phyloP scores from a whole-genome alignment of 139 green algal species.

The Tetradesmus obliquus region DNA sequence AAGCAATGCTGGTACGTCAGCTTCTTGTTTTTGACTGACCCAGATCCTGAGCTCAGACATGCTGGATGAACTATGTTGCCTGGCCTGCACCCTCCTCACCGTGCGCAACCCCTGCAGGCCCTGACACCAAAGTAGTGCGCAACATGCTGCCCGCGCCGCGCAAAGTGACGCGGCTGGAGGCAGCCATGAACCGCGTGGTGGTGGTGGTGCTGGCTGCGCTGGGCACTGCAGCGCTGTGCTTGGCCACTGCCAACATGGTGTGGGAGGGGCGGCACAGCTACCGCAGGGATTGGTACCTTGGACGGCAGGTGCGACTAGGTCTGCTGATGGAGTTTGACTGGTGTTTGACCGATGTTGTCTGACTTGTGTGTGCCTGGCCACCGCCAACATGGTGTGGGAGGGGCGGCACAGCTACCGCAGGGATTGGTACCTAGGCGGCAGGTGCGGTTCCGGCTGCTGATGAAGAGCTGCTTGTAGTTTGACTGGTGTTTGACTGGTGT shows the following conservation, averaged over 20 bases:
- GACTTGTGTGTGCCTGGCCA: conserved; percentile 33
- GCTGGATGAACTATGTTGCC: too few relatives aligned
- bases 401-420: neutral
- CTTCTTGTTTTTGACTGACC: too few relatives aligned
- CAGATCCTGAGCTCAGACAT: too few relatives aligned
- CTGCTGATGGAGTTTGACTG: neutral
- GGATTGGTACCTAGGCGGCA: conserved; percentile 59
- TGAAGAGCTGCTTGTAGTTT: too few relatives aligned
- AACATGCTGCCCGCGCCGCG: conserved; percentile 61
- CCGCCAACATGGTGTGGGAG: conserved; percentile 48
- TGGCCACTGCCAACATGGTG: conserved; percentile 50
- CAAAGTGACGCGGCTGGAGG: conserved; percentile 82
- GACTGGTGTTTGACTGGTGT: too few relatives aligned
- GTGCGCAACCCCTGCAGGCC: conserved; percentile 23
- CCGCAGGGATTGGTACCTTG: conserved; percentile 57
- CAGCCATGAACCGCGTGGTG: conserved; percentile 80
- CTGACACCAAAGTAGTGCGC: conserved; percentile 83
- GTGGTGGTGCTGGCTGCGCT: conserved; percentile 20
- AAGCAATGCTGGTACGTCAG: too few relatives aligned
- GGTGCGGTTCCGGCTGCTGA: neutral
- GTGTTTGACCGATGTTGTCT: neutral
- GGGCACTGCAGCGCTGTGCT: conserved; percentile 17
- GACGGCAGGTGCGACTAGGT: conserved; percentile 20
- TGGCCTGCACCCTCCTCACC: neutral
- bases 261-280: conserved; percentile 45